phyloP scores from a whole-genome alignment of 306 rosid species.

The Rosa persica region DNA sequence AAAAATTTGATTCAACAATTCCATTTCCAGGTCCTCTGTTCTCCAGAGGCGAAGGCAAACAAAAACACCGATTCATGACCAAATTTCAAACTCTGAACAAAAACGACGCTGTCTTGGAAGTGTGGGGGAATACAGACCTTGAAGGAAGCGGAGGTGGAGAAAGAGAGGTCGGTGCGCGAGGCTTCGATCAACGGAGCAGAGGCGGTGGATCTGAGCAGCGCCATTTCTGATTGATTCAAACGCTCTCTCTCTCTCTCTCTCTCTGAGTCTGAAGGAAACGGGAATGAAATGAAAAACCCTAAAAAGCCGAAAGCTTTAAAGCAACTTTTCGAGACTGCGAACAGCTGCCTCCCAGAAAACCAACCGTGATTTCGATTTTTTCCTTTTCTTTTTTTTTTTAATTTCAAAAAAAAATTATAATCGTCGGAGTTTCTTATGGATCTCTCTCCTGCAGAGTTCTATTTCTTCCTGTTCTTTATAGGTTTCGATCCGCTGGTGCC shows the following conservation, averaged over 20 bases:
- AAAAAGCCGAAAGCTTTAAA: conserved; percentile 15
- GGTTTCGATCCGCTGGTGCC: background rate
- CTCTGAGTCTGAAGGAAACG: background rate
- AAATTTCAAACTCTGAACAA: background rate
- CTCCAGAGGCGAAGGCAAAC: background rate
- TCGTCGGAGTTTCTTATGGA: conserved; percentile 33
- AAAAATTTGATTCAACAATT: background rate
- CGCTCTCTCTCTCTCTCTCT: background rate
- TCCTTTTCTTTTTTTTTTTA: background rate
- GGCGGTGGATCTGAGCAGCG: conserved; percentile 62
- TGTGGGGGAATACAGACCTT: conserved; percentile 36
- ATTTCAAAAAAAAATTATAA: background rate
- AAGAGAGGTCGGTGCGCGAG: conserved; percentile 35
- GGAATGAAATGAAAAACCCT: conserved; percentile 17
- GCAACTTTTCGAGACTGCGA: conserved; percentile 19
- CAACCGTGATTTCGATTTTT: background rate
- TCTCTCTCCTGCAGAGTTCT: background rate
- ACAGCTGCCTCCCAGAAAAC: conserved; percentile 23
- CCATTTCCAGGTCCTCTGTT: background rate
- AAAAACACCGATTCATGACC: background rate
- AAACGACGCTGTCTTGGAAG: background rate
- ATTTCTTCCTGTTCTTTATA: background rate
- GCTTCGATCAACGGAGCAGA: conserved; percentile 43
- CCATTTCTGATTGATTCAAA: conserved; percentile 48
- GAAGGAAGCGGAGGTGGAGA: conserved; percentile 34